A percentile compares a stretch with the other conserved stretches of the same genome.
Evolutionary conservation across 129 eudicot species (phyloP).

Genomic region (Helianthus tuberosus): DNA sequence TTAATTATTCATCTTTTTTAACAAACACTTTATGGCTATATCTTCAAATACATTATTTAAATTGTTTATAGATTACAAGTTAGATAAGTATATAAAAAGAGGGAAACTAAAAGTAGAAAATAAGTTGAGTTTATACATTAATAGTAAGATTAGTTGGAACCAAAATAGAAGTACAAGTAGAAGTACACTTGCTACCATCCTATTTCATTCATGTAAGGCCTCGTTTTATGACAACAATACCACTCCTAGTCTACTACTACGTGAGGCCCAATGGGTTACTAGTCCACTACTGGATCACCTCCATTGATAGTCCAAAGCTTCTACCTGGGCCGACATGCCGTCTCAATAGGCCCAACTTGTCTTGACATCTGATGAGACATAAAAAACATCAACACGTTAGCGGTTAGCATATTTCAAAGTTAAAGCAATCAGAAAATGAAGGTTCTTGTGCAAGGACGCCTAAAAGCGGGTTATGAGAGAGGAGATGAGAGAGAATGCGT

Average conservation of each 20-base stretch:
- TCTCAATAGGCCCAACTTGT: slow-evolving; percentile 76
- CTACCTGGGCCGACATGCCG: slow-evolving; percentile 62
- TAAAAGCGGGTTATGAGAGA: too few relatives aligned
- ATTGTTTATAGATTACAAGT: background rate
- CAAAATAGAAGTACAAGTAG: slow-evolving; percentile 28
- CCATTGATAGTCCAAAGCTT: background rate
- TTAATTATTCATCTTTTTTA: background rate
- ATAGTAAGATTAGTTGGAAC: slow-evolving; percentile 20
- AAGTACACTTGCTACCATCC: slow-evolving; percentile 29
- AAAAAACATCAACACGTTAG: background rate
- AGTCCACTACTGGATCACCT: background rate
- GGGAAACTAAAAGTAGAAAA: background rate
- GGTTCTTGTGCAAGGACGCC: too few relatives aligned
- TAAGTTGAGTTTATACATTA: slow-evolving; percentile 10
- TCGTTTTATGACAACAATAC: slow-evolving; percentile 31
- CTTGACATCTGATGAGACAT: slow-evolving; percentile 63
- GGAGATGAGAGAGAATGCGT: too few relatives aligned
- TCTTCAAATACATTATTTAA: background rate
- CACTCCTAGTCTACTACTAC: background rate
- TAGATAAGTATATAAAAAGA: background rate
- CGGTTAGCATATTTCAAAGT: too few relatives aligned
- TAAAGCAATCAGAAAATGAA: too few relatives aligned
- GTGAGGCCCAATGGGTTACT: slow-evolving; percentile 26
- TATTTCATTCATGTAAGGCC: slow-evolving; percentile 17
- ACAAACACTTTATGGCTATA: background rate